Evolutionary conservation across 1,139 yeast species (phyloP).

Genomic region (Hyphopichia fennica): DNA sequence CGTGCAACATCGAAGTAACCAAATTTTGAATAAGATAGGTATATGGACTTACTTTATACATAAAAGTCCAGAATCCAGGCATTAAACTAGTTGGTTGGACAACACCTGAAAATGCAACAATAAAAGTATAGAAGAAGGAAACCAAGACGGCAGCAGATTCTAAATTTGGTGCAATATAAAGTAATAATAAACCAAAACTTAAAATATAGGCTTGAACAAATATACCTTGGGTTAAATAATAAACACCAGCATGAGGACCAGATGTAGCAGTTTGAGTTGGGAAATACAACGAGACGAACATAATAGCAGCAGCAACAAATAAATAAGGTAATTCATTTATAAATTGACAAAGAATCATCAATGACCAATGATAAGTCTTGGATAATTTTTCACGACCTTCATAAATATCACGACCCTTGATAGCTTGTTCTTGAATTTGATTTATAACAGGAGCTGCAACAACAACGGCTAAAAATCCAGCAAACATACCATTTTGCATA

Average conservation of each 20-base stretch:
- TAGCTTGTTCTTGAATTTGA: constrained; percentile 42
- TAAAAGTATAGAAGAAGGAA: constrained; percentile 25
- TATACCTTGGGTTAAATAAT: constrained; percentile 49
- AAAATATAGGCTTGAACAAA: constrained; percentile 31
- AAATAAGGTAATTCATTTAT: constrained; percentile 79
- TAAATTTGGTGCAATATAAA: constrained; percentile 36
- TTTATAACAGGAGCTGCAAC: constrained; percentile 54
- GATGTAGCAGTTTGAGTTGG: constrained; percentile 48
- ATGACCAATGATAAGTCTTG: constrained; percentile 27
- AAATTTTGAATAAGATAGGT: constrained; percentile 51
- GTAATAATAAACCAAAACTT: constrained; percentile 37
- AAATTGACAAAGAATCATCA: constrained; percentile 58
- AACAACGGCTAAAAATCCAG: constrained; percentile 53
- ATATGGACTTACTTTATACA: constrained; percentile 28
- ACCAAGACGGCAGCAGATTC: constrained; percentile 41
- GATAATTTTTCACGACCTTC: constrained; percentile 36
- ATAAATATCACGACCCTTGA: constrained; percentile 33
- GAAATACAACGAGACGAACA: constrained; percentile 76
- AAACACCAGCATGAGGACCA: constrained; percentile 55
- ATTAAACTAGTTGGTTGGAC: constrained; percentile 23
- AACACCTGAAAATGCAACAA: constrained; percentile 37
- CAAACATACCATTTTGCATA: constrained; percentile 49
- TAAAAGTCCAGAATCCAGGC: constrained; percentile 39
- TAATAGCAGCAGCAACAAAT: constrained; percentile 58
- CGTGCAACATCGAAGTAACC: constrained; percentile 34